Base-by-base conservation (phyloP, 2,329 filamentous ascomycete genomes). In the Xylaria sp. region DNA sequence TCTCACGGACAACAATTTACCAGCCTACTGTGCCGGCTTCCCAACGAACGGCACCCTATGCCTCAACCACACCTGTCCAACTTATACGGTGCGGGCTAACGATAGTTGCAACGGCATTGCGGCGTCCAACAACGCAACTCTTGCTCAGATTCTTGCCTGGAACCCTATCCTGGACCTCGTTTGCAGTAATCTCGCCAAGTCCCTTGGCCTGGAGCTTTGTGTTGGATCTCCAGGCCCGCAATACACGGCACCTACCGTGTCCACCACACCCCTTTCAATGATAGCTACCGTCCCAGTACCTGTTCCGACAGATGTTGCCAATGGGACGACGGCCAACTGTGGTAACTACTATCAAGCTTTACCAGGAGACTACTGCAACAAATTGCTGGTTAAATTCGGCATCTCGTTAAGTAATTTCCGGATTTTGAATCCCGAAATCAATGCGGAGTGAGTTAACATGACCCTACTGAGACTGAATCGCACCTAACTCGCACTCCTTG, bases 341-440 rank as follows among this genome's bases (percentile, higher is more conserved):
- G 79, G 73, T 28, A 59, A 56, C 15, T 82, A 70, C 57, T 80
- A 82, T 65, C 23, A 73, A 20, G 77, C 75, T 1, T 10, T 72
- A 39, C 39, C 66, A 1, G 79, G 77, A 12, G 80, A 82, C 62
- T 79, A 79, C 65, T 82, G 80, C 63, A 78, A 79, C 64, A 58
- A 77, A 33, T 62, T 82, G 2, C 65, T 72, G 2, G 56, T 80
- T 20, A 74, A 75, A 54, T 79, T 75, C 33, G 68, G 69, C 18
- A 78, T 81, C 43, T 73, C 76, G 1, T 70, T 81, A 0, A 48
- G 58, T 15, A 78, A 82, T 70, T 81, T 82, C 60, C 31, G 71
- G 2, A 77, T 80, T 64, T 71, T 81, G 4, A 82, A 81, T 70
- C 69, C 78, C 0, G 72, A 48, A 2, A 66, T 82, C 39, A 76